Evolutionary conservation across 257 asterid species (phyloP), one percentile per base, ranked within the genome.

Genomic region (Nicotiana tomentosiformis): DNA sequence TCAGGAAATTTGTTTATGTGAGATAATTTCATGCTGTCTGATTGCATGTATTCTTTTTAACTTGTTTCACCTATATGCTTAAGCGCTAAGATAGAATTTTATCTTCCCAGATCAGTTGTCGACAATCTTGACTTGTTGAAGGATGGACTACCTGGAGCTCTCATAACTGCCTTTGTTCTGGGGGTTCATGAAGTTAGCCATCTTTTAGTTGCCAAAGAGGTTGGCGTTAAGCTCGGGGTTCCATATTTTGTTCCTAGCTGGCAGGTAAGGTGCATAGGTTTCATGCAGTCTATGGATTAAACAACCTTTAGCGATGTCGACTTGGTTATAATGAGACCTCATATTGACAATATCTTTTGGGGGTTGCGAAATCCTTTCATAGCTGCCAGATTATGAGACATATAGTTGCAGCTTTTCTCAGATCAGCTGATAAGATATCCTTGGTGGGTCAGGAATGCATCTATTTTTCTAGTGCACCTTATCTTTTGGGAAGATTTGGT

Each of bases 241-340:
- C 98, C 99, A 37, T 96, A 85, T 82, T 93, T 96, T 90, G 98
- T 96, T 88, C 99, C 99, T 78, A 96, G 99, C 84, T 96, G 95
- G 96, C 99, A 96, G 99, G 99, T 94, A 77, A 84, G 85, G 69
- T 83, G 35, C 83, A 62, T 65, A 65, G 86, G 82, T 82, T 55
- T 74, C 57, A 74, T 84, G 51, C 80, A 55, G 49, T 39, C 81
- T 66, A 64, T 56, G 81, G 35, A 67, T 84, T 53, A 66, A n/a
- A 11, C 62, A 39, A 65, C 51, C 33, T 33, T 74, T 72, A 15
- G 23, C 8, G 61, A 74, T 49, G 62, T 14, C 26, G 5, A 26
- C 62, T 51, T 74, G 62, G 58, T 49, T 51, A 30, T 20, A 49
- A 30, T 51, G 4, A 26, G 37, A 74, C 43, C 43, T 23, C 79